These are phyloP conservation scores for Davidsoniella eucalypti DNA, from an alignment of 2,329 filamentous ascomycete species.

Conservation along the genomic window DNA sequence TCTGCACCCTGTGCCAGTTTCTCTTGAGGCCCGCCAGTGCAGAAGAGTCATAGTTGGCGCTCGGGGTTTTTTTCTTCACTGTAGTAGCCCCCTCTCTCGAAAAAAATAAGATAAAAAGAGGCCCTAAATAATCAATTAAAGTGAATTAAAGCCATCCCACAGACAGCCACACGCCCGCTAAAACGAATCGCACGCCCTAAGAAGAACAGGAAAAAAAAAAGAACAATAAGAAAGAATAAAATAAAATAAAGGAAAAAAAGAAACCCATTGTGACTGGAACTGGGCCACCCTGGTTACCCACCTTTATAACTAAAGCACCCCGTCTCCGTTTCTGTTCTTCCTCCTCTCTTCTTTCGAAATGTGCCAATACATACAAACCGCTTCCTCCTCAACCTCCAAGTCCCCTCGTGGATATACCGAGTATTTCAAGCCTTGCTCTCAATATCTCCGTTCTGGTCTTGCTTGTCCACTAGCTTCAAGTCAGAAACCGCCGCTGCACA, in stretches of 20 bases:
- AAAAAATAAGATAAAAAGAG: too few relatives aligned
- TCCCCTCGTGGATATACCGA: neutral
- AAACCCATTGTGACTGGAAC: too few relatives aligned
- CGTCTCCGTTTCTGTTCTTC: conserved; percentile 1
- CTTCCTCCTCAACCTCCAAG: neutral
- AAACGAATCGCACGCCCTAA: neutral
- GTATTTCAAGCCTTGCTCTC: neutral
- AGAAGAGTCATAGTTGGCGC: too few relatives aligned
- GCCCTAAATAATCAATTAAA: too few relatives aligned
- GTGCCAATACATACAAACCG: conserved; percentile 1
- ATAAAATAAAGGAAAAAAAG: neutral
- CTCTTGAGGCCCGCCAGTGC: too few relatives aligned
- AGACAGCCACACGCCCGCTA: too few relatives aligned
- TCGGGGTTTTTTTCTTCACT: too few relatives aligned
- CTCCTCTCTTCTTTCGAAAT: neutral
- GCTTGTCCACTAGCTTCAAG: neutral
- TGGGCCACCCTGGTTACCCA: too few relatives aligned
- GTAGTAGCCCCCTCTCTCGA: too few relatives aligned
- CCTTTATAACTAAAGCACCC: conserved; percentile 1
- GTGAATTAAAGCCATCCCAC: too few relatives aligned
- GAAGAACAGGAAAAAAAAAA: neutral
- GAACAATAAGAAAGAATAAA: neutral
- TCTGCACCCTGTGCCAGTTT: too few relatives aligned
- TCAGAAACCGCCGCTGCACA: too few relatives aligned
- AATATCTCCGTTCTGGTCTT: neutral